These are phyloP conservation scores for Myrica gale DNA, from an alignment of 306 rosid species.

Conservation along the genomic window DNA sequence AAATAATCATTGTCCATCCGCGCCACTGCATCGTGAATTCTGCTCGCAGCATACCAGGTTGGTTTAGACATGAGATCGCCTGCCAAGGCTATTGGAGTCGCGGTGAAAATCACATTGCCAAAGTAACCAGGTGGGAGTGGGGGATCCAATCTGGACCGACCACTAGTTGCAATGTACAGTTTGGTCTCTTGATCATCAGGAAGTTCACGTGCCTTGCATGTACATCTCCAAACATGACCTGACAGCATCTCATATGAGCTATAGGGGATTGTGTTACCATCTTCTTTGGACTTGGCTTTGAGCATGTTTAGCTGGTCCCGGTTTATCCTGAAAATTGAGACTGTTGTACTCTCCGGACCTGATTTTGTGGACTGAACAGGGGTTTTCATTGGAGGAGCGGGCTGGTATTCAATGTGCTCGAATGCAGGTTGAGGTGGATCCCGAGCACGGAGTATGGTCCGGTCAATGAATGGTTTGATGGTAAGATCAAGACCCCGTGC, in stretches of 20 bases:
- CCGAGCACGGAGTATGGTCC: conserved; percentile 65
- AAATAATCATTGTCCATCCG: conserved; percentile 71
- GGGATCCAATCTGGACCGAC: conserved; percentile 75
- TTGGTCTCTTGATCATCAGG: conserved; percentile 73
- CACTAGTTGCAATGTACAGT: conserved; percentile 80
- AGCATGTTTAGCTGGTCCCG: conserved; percentile 59
- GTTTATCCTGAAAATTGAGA: conserved; percentile 62
- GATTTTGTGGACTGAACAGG: conserved; percentile 36
- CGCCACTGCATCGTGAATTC: conserved; percentile 60
- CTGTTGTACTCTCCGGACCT: conserved; percentile 32
- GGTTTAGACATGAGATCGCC: conserved; percentile 74
- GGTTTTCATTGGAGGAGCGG: conserved; percentile 64
- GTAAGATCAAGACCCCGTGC: conserved; percentile 75
- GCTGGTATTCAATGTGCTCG: conserved; percentile 79
- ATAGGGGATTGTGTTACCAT: conserved; percentile 54
- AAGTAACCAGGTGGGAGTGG: conserved; percentile 80
- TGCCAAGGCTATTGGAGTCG: conserved; percentile 66
- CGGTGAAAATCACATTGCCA: conserved; percentile 83
- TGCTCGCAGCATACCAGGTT: conserved; percentile 74
- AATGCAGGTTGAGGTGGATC: conserved; percentile 76
- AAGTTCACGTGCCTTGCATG: conserved; percentile 65
- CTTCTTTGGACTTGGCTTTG: conserved; percentile 66
- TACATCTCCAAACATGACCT: conserved; percentile 76
- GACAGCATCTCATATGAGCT: conserved; percentile 86
- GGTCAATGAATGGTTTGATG: conserved; percentile 65